Evolutionary conservation across 371 early-diverging fungal genomes (phyloP).

Genomic region (Fennellomyces sp.): DNA sequence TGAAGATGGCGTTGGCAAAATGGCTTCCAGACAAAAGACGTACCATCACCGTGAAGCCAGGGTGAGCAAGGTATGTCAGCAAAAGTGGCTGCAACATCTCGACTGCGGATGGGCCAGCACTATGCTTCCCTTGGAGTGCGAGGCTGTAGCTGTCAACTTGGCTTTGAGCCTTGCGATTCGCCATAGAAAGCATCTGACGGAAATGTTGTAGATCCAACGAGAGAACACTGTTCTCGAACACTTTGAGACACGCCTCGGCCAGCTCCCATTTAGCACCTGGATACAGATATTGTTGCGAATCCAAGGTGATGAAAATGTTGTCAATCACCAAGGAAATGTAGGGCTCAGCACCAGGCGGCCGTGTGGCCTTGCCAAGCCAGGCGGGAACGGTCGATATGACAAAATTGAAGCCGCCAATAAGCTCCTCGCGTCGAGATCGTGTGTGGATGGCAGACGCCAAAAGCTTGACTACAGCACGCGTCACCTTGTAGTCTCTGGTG

Average conservation of each 20-base stretch:
- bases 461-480: constrained; percentile 77
- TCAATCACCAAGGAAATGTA: constrained; percentile 85
- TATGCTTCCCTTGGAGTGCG: constrained; percentile 20
- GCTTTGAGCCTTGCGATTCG: background rate
- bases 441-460: constrained; percentile 74
- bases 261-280: constrained; percentile 81
- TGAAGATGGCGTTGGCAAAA: constrained; percentile 68
- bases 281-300: constrained; percentile 67
- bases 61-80: constrained; percentile 57
- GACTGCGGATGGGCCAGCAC: constrained; percentile 15
- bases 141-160: background rate
- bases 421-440: constrained; percentile 38
- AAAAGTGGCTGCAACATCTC: constrained; percentile 13
- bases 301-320: constrained; percentile 74
- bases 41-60: constrained; percentile 84
- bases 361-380: constrained; percentile 63
- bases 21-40: constrained; percentile 80
- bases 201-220: constrained; percentile 66
- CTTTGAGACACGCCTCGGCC: constrained; percentile 69
- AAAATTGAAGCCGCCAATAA: constrained; percentile 38
- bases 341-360: constrained; percentile 76
- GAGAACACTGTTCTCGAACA: constrained; percentile 80
- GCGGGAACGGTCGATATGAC: constrained; percentile 57
- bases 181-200: constrained; percentile 9
- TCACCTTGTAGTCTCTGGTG: constrained; percentile 81